Base-by-base conservation (phyloP, 257 asterid genomes). In the Capsicum baccatum region DNA sequence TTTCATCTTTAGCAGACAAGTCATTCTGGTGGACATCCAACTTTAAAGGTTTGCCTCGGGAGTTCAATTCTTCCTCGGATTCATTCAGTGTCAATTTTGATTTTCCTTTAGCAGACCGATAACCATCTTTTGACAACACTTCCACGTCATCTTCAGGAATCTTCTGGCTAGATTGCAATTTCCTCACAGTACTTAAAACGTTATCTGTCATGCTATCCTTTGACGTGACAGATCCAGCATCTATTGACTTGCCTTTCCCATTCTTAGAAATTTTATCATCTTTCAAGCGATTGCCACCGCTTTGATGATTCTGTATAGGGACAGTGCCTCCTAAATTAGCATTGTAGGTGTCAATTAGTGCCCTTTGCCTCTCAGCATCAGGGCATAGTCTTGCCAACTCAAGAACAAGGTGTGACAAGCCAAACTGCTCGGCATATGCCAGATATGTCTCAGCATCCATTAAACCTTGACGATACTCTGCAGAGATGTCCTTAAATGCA, bases 321-420 rank as follows among this genome's bases (percentile, higher is more conserved):
- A 84, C 84, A 67, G 59, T 44, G 80, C 68, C 81, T 47, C 84
- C 88, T 85, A 89, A 85, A 68, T 90, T 91, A 79, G 88, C 87
- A 88, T 89, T 92, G 85, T 93, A 92, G n/a, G 94, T 92, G n/a
- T 97, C 97, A 48, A 89, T 84, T 80, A 97, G 89, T 90, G 93
- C 97, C 78, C 86, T 91, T 91, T 97, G 98, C 91, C 93, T 97
- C 89, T 83, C 87, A 74, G 88, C 74, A 86, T 97, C 94, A 68
- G 99, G 98, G 56, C 94, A 91, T 70, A 95, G 93, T 74, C 91
- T 90, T 79, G 99, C 98, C 90, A 97, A 79, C 83, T 95, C 98
- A 21, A 83, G 87, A 86, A 95, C 94, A 73, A 97, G 98, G 91
- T 97, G 97, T 21, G 97, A 93, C 94, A 97, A 87, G 57, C 99